These are phyloP conservation scores for Chrysopogon serrulatus DNA, from an alignment of 176 grass and related monocot genomes.

Conservation along the genomic window DNA sequence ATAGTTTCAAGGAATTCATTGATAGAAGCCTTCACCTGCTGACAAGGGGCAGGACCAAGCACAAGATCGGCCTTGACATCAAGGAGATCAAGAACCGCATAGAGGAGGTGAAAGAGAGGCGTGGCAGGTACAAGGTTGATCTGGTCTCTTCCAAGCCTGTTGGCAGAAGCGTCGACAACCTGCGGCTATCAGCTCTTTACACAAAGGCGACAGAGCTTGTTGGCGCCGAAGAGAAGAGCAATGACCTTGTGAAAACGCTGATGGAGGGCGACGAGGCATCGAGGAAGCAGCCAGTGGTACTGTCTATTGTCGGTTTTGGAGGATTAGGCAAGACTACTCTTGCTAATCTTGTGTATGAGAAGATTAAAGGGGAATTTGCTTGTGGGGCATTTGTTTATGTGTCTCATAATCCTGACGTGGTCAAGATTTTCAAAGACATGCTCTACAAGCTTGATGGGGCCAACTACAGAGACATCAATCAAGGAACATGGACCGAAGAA, in stretches of 20 bases:
- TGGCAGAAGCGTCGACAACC: not conserved
- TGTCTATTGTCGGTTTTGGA: constrained; percentile 5
- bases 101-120: not conserved
- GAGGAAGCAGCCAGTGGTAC: not conserved
- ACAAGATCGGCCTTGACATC: not conserved
- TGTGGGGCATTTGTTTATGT: not conserved
- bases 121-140: not conserved
- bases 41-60: not conserved
- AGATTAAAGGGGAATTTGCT: not conserved
- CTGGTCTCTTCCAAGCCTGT: not conserved
- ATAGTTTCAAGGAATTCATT: not conserved
- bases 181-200: not conserved
- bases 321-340: constrained; percentile 26
- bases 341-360: not conserved
- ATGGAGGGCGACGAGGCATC: not conserved
- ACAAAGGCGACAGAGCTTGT: not conserved
- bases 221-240: not conserved
- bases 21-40: not conserved
- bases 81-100: not conserved
- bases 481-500: not conserved
- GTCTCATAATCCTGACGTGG: not conserved
- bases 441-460: not conserved
- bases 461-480: not conserved
- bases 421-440: not conserved
- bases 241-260: not conserved